A percentile compares a stretch with the other conserved stretches of the same genome.
Conservation (phyloP, 116 monocot species). For the Thalassia testudinum region DNA sequence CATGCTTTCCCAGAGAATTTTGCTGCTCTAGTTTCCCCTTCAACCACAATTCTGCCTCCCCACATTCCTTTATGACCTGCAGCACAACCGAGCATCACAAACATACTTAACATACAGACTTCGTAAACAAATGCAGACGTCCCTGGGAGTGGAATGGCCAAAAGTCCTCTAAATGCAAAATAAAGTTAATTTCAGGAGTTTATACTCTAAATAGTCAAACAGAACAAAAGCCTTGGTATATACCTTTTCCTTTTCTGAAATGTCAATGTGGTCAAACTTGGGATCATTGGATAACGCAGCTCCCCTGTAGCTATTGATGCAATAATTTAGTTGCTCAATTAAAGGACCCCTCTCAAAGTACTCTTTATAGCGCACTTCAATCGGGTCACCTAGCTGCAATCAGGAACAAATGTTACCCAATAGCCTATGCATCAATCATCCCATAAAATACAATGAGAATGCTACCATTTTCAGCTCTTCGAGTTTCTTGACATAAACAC, state of each 20-base stretch:
- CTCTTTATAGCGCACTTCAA: slow-evolving; percentile 76
- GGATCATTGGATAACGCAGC: slow-evolving; percentile 75
- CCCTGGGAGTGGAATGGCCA: not conserved
- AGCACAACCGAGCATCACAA: not conserved
- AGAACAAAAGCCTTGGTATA: not conserved
- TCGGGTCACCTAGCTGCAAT: slow-evolving; percentile 71
- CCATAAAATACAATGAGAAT: not conserved
- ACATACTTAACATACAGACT: not conserved
- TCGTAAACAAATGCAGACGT: not conserved
- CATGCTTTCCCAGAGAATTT: slow-evolving; percentile 62
- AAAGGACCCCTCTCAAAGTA: slow-evolving; percentile 50
- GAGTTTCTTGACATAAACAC: slow-evolving; percentile 79
- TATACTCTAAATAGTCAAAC: not conserved
- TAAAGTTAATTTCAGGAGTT: too few relatives aligned
- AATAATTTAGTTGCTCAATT: slow-evolving; percentile 40
- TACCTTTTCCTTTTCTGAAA: slow-evolving; percentile 85
- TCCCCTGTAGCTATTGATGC: slow-evolving; percentile 66
- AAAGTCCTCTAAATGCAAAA: too few relatives aligned
- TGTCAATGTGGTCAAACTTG: slow-evolving; percentile 83
- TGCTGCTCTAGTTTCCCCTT: slow-evolving; percentile 74
- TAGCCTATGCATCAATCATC: not conserved
- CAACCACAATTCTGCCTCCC: slow-evolving; percentile 63
- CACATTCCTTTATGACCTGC: slow-evolving; percentile 71
- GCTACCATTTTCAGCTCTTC: slow-evolving; percentile 75
- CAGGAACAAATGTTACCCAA: not conserved